Percentiles rank a stretch among this genome's conserved stretches.
These are phyloP conservation scores for Persicaria tinctoria DNA, from an alignment of 148 eudicot species.

Conservation along the genomic window DNA sequence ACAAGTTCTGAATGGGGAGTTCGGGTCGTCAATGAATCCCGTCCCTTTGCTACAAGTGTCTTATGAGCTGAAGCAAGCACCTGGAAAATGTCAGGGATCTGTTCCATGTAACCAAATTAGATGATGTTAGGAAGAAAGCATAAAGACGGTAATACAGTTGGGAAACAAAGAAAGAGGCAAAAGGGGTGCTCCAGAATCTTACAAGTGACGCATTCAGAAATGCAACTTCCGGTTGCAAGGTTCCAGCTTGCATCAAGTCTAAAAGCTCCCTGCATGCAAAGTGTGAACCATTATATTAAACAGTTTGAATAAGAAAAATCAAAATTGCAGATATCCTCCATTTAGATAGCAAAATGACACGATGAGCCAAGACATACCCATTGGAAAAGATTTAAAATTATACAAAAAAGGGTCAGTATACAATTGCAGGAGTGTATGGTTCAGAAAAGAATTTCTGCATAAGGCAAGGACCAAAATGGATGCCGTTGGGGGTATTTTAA, in stretches of 20 bases:
- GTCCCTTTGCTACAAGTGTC: conserved; percentile 61
- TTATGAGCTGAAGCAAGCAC: conserved; percentile 89
- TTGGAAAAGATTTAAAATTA: too few relatives aligned
- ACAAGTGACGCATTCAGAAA: conserved; percentile 92
- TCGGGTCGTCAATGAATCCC: conserved; percentile 68
- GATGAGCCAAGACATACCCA: not conserved
- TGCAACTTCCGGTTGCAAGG: conserved; percentile 87
- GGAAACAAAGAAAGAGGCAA: not conserved
- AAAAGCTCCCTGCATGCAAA: conserved; percentile 69
- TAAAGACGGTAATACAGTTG: not conserved
- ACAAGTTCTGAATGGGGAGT: conserved; percentile 92
- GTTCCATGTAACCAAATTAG: conserved; percentile 16
- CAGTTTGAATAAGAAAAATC: not conserved
- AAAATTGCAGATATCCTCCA: not conserved
- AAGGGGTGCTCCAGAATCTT: conserved; percentile 18
- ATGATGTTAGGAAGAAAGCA: conserved; percentile 8
- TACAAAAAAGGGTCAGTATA: too few relatives aligned
- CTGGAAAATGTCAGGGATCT: conserved; percentile 90
- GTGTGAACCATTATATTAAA: not conserved
- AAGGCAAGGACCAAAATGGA: too few relatives aligned
- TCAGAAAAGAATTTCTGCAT: too few relatives aligned
- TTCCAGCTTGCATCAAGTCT: conserved; percentile 78
- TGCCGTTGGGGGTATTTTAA: too few relatives aligned
- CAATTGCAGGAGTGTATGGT: too few relatives aligned
- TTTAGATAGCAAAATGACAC: not conserved